Base-by-base conservation (phyloP, 2,329 filamentous ascomycete genomes). In the Paracorniculantispora psalliotae region DNA sequence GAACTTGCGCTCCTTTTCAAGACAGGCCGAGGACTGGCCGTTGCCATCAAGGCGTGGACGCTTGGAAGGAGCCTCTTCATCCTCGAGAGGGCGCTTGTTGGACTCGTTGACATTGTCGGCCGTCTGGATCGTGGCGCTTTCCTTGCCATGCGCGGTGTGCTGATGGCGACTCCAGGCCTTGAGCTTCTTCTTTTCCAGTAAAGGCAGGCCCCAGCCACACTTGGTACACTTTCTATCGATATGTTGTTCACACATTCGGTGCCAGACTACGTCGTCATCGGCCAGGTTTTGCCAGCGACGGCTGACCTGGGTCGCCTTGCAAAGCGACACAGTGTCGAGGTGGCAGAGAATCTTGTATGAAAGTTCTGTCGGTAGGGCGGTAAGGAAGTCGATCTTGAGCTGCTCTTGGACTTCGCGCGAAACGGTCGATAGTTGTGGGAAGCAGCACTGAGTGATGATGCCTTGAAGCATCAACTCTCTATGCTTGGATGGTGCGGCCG, bases 191-290 rank as follows among this genome's bases (percentile, higher is more conserved):
- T 91, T 84, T 69, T 99, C 94, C 53, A 99, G 77, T 59, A 96
- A 76, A 17, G 94, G 94, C 61, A 99, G 75, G 2, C 94, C 94
- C 91, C 92, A 97, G 25, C 94, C 93, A 70, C 94, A 99, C 70
- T 94, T 96, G 61, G 87, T 92, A 72, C 92, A 97, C 71, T 96
- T 96, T 61, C 91, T 81, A 71, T 96, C 91, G 66, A 97, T 96
- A 72, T 96, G 92, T 70, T 97, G 93, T 73, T 96, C 92, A 71
- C 94, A 99, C 92, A 97, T 97, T 63, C 88, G 89, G 70, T 97
- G 75, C 94, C 94, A 99, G 4, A 99, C 93, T 9, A 96, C 89
- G 72, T 99, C 93, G 69, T 97, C 93, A 67, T 97, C 94, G n/a
- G 94, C 93, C 43, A 99, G 78, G 59, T 84, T 84, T 62, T 91